Base-by-base conservation (phyloP, 768 basidiomycete species). In the Rhodotorula kratochvilovae region DNA sequence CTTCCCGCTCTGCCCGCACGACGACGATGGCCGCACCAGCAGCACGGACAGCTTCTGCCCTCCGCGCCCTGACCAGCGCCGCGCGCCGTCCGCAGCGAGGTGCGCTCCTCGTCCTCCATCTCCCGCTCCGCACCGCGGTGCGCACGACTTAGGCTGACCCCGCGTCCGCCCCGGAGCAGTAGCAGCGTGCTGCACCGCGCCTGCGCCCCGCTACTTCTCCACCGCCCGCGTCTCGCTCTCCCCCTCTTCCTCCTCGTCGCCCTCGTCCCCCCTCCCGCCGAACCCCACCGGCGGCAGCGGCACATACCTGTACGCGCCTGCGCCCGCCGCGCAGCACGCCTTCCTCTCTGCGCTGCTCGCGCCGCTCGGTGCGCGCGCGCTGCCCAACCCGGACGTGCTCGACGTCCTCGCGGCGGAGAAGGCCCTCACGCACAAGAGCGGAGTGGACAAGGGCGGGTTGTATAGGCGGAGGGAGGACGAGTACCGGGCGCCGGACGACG, bases 401-500 rank as follows among this genome's bases (percentile, higher is more conserved):
- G 63, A 61, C 35, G 19, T 15, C 4, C 29, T 33, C 6, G 31
- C 65, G 36, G 67, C 67, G 1, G 59, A 46, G 17, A 63, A 67
- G 51, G 63, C 59, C 27, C 27, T 72, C 39, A 72, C 71, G 12
- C 71, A 72, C 63, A 72, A 72, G 71, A 72, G 71, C 55, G 71
- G 66, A 17, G 67, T 68, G 29, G 71, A 72, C 45, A 72, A 72
- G 60, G 27, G 35, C 23, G 12, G 4, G 10, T 21, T 16, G n/a
- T 67, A 60, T 23, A 51, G 61, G 5, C 12, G 66, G 56, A 29
- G 60, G 15, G 60, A 2, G 23, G 25, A 8, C 0, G 54, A 33
- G 19, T 48, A 13, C 5, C n/a, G 10, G 31, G 29, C 5, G 2
- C 39, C 21, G n/a, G 56, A 33, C 23, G 61, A 43, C 11, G 36